Percentiles rank a stretch among this genome's conserved stretches.
phyloP scores from a whole-genome alignment of 805 yeast species.

The Pichia rugopelliculosa region DNA sequence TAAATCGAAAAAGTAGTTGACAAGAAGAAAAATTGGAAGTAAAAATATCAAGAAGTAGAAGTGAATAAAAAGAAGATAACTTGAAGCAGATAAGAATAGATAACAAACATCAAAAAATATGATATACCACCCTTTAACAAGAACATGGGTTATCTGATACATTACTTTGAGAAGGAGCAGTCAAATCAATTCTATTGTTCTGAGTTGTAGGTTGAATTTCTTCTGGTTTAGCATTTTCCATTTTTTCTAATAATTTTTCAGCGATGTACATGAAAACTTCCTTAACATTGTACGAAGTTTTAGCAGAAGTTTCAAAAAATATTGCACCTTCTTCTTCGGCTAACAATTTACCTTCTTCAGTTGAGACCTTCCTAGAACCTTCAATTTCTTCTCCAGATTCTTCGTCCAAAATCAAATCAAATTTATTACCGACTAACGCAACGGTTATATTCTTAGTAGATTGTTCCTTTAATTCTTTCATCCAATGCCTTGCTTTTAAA shows the following conservation, averaged over 20 bases:
- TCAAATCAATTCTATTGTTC: conserved; percentile 30
- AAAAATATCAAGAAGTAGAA: background rate
- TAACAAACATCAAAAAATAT: background rate
- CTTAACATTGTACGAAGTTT: conserved; percentile 79
- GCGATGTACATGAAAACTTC: conserved; percentile 91
- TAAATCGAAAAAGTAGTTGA: background rate
- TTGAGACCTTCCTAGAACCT: conserved; percentile 64
- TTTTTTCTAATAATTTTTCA: conserved; percentile 59
- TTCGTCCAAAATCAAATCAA: conserved; percentile 58
- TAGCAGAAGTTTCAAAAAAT: conserved; percentile 93
- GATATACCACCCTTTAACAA: conserved; percentile 19
- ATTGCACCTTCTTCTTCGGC: conserved; percentile 89
- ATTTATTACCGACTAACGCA: conserved; percentile 91
- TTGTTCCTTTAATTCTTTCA: conserved; percentile 89
- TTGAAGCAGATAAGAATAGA: background rate
- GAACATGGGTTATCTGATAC: conserved; percentile 25
- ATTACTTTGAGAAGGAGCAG: conserved; percentile 22
- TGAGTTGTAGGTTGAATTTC: conserved; percentile 1
- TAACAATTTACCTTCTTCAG: conserved; percentile 77
- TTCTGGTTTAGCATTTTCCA: conserved; percentile 10
- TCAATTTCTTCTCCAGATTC: conserved; percentile 43
- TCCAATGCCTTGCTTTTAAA: conserved; percentile 97
- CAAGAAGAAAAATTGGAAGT: background rate
- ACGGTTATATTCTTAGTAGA: conserved; percentile 88
- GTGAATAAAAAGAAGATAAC: background rate